Conservation (phyloP, 2,329 filamentous ascomycete species). For the Xylariaceae sp. region DNA sequence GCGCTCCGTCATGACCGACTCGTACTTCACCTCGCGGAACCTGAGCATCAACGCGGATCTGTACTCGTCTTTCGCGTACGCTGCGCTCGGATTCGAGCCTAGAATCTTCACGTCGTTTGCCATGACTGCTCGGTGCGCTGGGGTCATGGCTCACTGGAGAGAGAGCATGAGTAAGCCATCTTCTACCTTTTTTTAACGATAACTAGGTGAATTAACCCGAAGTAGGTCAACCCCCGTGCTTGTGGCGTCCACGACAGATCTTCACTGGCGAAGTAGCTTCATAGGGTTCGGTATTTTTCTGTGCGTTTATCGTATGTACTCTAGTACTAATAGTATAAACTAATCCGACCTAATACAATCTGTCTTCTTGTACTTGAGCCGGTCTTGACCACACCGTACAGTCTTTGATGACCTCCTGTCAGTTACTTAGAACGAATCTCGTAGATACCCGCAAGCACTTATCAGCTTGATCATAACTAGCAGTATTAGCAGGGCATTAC, state of each 20-base stretch:
- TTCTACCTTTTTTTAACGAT: background rate
- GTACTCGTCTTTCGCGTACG: constrained; percentile 19
- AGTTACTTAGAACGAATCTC: too few species aligned
- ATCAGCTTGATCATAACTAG: too few species aligned
- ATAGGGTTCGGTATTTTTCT: too few species aligned
- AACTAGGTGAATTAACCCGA: background rate
- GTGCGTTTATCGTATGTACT: too few species aligned
- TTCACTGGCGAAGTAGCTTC: background rate
- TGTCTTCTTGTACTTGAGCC: too few species aligned
- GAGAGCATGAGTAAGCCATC: background rate
- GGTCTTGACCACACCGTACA: too few species aligned
- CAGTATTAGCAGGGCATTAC: too few species aligned
- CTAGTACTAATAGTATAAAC: too few species aligned
- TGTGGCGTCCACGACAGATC: background rate
- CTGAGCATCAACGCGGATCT: constrained; percentile 36
- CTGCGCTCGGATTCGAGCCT: background rate
- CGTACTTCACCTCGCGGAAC: constrained; percentile 27
- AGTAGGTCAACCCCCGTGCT: background rate
- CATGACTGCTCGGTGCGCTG: background rate
- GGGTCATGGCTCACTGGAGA: background rate
- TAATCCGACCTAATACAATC: too few species aligned
- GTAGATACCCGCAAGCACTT: too few species aligned
- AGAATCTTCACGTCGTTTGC: background rate
- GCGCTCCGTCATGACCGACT: constrained; percentile 22
- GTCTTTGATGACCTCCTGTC: too few species aligned